Evolutionary conservation across 495 filamentous ascomycete genomes (phyloP), one percentile per base, ranked within the genome.

Genomic region (Thermothielavioides terrestris): DNA sequence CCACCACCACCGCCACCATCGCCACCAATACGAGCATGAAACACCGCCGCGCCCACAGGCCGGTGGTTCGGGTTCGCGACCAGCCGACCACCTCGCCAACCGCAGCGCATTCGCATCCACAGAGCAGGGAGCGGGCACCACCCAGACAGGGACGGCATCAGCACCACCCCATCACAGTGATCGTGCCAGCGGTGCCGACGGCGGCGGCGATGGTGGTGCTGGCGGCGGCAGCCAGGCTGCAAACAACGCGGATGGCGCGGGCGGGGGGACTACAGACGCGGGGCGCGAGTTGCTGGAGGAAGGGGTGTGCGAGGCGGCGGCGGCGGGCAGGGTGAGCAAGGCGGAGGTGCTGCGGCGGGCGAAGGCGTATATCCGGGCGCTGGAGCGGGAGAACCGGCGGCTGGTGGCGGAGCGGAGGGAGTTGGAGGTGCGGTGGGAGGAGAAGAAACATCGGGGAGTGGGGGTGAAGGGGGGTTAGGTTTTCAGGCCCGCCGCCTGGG

Each of bases 291-390:
- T 49, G 48, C 45, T 9, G 26, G 21, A 1, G 18, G 35, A 10
- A 5, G 5, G 2, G 37, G 17, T 27, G 42, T 20, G 14, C 18
- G 42, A 6, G 12, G 23, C 6, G 14, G 14, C 18, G 9, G n/a
- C 21, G 37, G 26, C 14, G 21, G 27, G 28, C 28, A 14, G 37
- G 38, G 46, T 64, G 11, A 64, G 59, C 46, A 68, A 68, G 36
- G 57, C 53, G 1, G 63, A 68, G 23, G 63, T 68, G 35, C 50
- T 68, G 27, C 57, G 63, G 18, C 53, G 54, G 10, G 63, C 65
- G 9, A 45, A 57, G 11, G 5, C 46, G 36, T 53, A 60, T 37
- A 67, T 67, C 31, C 42, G 48, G 44, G 28, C 49, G 21, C 28
- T 61, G 45, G 52, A 61, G 55, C 35, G 17, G 15, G 45, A 55